Evolutionary conservation across 176 grass and related monocot genomes (phyloP), one percentile per base, ranked within the genome.

Genomic region (Zoysia japonica): DNA sequence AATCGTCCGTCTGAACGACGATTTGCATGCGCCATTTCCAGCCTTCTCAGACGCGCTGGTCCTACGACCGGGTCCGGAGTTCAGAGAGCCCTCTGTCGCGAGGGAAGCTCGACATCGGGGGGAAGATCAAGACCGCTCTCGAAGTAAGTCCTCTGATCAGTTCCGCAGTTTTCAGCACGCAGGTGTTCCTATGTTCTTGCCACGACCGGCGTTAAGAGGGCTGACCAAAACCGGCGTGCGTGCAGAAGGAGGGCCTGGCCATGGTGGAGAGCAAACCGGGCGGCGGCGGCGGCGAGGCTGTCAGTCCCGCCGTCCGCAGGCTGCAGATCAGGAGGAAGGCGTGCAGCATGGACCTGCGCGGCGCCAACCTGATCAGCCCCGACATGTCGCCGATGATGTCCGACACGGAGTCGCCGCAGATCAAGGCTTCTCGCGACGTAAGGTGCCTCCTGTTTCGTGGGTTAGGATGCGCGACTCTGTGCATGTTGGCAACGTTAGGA

Each of bases 341-440:
- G 2, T 76, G 78, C 72, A 89, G 83, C 84, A 71, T 87, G 76
- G 87, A 91, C 80, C 45, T 89, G 64, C 79, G 84, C 13, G 59
- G 48, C 72, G 61, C 47, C 4, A 63, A 79, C 74, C 36, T 78
- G 14, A 67, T 16, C 46, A 84, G 54, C 67, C 76, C 65, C 5
- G 72, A 83, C 73, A 60, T 74, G 78, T 88, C 80, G 45, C 85
- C 75, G 41, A 84, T 62, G 66, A 47, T 73, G 57, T 28, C 61
- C 54, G 93, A 95, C 50, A 15, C 72, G 45, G 94, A 97, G 65
- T 85, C 87, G 5, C 86, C 87, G 2, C 91, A 94, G 77, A 82
- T 94, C 83, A 97, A 92, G 74, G 91, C 83, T 76, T 97, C 94
- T 70, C 91, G 91, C 83, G 91, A 97, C 87, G 94, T 94, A 93